Percentiles rank a stretch among this genome's conserved stretches.
Conservation (phyloP, 2,329 filamentous ascomycete species). For the Fusarium luffae region DNA sequence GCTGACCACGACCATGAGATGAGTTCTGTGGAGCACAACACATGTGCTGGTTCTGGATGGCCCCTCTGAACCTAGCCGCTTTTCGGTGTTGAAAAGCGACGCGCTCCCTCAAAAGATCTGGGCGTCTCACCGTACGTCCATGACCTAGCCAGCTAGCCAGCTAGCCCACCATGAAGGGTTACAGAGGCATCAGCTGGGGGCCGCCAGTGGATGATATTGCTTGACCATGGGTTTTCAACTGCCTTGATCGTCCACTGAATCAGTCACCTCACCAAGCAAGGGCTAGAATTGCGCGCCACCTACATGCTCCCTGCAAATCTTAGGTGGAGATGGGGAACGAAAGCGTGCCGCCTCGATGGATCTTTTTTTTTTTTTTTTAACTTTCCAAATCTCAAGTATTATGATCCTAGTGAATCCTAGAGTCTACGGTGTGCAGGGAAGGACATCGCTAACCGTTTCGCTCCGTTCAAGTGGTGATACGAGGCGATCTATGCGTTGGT, state of each 20-base stretch:
- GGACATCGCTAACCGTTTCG: conserved; percentile 4
- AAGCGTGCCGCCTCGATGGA: conserved; percentile 28
- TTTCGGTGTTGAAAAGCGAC: conserved; percentile 1
- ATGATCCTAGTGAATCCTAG: conserved; percentile 11
- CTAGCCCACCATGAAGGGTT: conserved; percentile 30
- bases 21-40: conserved; percentile 26
- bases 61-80: not conserved
- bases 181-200: conserved; percentile 28
- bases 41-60: conserved; percentile 4
- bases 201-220: conserved; percentile 25
- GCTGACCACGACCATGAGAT: conserved; percentile 34
- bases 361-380: conserved; percentile 16
- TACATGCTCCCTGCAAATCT: conserved; percentile 22
- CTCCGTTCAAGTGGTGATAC: conserved; percentile 20
- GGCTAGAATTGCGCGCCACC: conserved; percentile 41
- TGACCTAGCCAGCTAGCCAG: conserved; percentile 27
- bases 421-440: conserved; percentile 3
- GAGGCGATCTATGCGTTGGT: conserved; percentile 24
- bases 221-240: conserved; percentile 27
- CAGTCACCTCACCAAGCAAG: conserved; percentile 39
- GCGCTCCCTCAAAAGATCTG: conserved; percentile 28
- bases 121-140: conserved; percentile 22
- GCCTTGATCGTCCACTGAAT: conserved; percentile 42
- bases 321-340: conserved; percentile 5
- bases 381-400: not conserved